phyloP scores from a whole-genome alignment of 306 rosid genomes.

The Casuarina equisetifolia region DNA sequence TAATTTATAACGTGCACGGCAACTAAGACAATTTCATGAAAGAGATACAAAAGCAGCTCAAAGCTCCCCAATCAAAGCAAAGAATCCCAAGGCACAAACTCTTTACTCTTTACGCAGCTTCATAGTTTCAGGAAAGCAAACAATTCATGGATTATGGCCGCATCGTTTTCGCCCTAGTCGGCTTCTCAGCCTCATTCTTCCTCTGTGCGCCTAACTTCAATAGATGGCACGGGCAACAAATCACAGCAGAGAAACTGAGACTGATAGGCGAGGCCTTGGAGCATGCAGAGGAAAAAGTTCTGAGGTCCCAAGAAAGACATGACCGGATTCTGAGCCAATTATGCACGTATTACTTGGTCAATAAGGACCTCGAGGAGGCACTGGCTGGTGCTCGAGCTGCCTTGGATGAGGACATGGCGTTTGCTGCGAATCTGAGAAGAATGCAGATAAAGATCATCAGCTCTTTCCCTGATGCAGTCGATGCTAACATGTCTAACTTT shows the following conservation, averaged over 20 bases:
- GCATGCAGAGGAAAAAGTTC: slow-evolving; percentile 53
- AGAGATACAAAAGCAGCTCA: not conserved
- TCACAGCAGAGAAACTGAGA: slow-evolving; percentile 43
- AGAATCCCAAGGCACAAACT: not conserved
- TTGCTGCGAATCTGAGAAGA: slow-evolving; percentile 46
- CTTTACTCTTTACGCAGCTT: too few relatives aligned
- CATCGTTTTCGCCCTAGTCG: slow-evolving; percentile 38
- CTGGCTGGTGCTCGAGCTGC: slow-evolving; percentile 43
- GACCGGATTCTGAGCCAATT: slow-evolving; percentile 48
- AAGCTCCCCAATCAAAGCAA: not conserved
- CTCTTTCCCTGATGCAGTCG: slow-evolving; percentile 42
- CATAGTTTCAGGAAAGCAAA: not conserved
- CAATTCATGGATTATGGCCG: slow-evolving; percentile 31
- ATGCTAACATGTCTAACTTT: not conserved
- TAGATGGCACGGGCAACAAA: slow-evolving; percentile 40
- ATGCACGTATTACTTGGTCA: slow-evolving; percentile 46
- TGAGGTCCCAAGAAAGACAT: slow-evolving; percentile 58
- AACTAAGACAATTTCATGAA: not conserved
- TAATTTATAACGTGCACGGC: too few relatives aligned
- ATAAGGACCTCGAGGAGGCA: slow-evolving; percentile 49
- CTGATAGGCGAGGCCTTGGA: slow-evolving; percentile 51
- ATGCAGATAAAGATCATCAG: slow-evolving; percentile 40
- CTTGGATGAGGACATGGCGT: slow-evolving; percentile 51
- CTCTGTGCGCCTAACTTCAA: slow-evolving; percentile 38
- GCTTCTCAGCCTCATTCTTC: slow-evolving; percentile 52